Conservation (phyloP, 2,329 filamentous ascomycete genomes). For the Drechslerella coelobrocha region DNA sequence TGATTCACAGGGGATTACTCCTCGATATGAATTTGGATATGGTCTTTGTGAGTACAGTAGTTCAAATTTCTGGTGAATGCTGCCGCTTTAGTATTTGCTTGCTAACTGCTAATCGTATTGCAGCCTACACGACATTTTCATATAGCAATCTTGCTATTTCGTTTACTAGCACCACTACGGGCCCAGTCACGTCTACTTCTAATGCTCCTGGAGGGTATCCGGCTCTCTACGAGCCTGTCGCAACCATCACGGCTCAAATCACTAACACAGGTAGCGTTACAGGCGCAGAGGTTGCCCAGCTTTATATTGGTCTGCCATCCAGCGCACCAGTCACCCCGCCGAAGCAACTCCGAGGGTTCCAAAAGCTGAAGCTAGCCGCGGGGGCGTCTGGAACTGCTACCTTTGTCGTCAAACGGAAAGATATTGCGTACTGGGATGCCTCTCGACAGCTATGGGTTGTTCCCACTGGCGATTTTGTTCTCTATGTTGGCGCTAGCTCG, state of each 20-base stretch:
- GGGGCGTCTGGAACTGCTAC: slow-evolving; percentile 62
- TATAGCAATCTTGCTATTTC: slow-evolving; percentile 61
- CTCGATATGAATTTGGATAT: slow-evolving; percentile 70
- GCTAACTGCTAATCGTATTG: slow-evolving; percentile 1
- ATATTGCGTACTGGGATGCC: slow-evolving; percentile 71
- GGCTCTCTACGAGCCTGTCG: slow-evolving; percentile 67
- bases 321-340: slow-evolving; percentile 60
- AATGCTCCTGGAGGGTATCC: slow-evolving; percentile 67
- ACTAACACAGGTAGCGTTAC: slow-evolving; percentile 67
- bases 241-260: slow-evolving; percentile 63
- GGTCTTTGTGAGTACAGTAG: slow-evolving; percentile 60
- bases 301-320: slow-evolving; percentile 68
- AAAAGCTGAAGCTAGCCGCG: slow-evolving; percentile 64
- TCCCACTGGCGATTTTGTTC: slow-evolving; percentile 58
- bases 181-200: slow-evolving; percentile 33
- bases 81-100: neutral
- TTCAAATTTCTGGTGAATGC: slow-evolving; percentile 46
- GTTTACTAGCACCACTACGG: slow-evolving; percentile 44
- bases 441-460: slow-evolving; percentile 68
- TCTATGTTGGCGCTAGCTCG: slow-evolving; percentile 51
- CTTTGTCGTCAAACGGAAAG: slow-evolving; percentile 66
- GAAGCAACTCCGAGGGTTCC: slow-evolving; percentile 68
- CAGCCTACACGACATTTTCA: slow-evolving; percentile 64
- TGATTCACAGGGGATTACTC: slow-evolving; percentile 64
- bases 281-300: slow-evolving; percentile 67